Evolutionary conservation across 352 stramenopile genomes (phyloP).

Genomic region (Phytopythium aichiense): DNA sequence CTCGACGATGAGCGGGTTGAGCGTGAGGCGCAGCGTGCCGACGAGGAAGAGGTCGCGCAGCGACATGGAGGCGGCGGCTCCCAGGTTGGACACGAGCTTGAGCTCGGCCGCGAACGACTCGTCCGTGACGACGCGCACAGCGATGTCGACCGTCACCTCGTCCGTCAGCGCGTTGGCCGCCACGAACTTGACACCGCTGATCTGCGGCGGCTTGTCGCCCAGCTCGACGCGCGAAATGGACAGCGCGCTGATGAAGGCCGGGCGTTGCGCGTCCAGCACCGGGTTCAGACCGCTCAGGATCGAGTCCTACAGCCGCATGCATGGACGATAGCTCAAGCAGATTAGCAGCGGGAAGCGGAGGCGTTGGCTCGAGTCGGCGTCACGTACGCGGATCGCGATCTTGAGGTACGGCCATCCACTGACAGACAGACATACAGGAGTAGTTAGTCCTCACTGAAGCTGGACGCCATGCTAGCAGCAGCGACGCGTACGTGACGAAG

Average conservation of each 20-base stretch:
- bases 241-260: slow-evolving; percentile 64
- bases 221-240: slow-evolving; percentile 56
- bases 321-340: not conserved
- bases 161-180: slow-evolving; percentile 46
- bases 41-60: slow-evolving; percentile 66
- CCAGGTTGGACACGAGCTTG: slow-evolving; percentile 60
- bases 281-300: slow-evolving; percentile 57
- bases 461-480: not conserved
- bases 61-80: slow-evolving; percentile 49
- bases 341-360: not conserved
- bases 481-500: slow-evolving; percentile 29
- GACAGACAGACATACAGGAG: not conserved
- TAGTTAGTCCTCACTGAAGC: not conserved
- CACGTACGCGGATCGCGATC: slow-evolving; percentile 56
- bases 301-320: slow-evolving; percentile 39
- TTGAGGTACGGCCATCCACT: slow-evolving; percentile 77
- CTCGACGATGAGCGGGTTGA: slow-evolving; percentile 53
- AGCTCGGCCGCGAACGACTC: slow-evolving; percentile 57
- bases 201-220: slow-evolving; percentile 48
- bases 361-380: no score
- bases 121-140: slow-evolving; percentile 58
- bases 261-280: slow-evolving; percentile 50
- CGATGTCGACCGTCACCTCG: slow-evolving; percentile 68
- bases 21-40: slow-evolving; percentile 66
- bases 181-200: slow-evolving; percentile 73